phyloP scores from a whole-genome alignment of 1,139 yeast genomes.

The Wickerhamomyces sp. region DNA sequence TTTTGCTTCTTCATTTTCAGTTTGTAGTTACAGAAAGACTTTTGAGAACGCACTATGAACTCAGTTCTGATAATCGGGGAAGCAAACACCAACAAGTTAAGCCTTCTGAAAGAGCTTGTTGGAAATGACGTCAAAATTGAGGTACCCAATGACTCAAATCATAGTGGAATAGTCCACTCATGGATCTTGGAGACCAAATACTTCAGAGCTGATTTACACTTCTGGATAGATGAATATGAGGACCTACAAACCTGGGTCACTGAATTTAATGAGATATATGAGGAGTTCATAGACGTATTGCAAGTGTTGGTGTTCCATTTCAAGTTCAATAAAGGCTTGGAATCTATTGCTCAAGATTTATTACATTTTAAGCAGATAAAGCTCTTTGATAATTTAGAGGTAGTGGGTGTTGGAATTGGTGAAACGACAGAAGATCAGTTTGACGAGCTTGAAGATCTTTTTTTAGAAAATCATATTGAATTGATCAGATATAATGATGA shows the following conservation, averaged over 20 bases:
- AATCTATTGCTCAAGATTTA: background rate
- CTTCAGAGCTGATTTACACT: background rate
- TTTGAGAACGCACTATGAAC: background rate
- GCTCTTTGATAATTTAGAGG: constrained; percentile 1
- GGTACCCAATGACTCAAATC: background rate
- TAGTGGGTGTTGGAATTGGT: background rate
- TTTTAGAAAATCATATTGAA: constrained; percentile 15
- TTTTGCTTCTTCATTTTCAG: too few species aligned
- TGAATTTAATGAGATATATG: background rate
- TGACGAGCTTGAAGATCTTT: constrained; percentile 15
- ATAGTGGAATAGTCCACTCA: constrained; percentile 1
- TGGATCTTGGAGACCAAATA: background rate
- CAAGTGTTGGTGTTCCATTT: background rate
- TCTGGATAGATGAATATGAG: constrained; percentile 1
- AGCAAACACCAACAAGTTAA: background rate
- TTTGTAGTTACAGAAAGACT: too few species aligned
- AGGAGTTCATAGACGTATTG: background rate
- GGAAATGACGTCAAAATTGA: background rate
- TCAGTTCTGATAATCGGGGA: background rate
- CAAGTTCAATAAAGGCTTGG: background rate
- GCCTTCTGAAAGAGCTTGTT: background rate
- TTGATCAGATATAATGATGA: constrained; percentile 15
- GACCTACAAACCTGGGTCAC: background rate
- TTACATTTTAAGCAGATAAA: background rate
- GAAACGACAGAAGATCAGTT: constrained; percentile 1